These are phyloP conservation scores for Protostelium mycophagum DNA, from an alignment of 78 protist species.

Conservation along the genomic window DNA sequence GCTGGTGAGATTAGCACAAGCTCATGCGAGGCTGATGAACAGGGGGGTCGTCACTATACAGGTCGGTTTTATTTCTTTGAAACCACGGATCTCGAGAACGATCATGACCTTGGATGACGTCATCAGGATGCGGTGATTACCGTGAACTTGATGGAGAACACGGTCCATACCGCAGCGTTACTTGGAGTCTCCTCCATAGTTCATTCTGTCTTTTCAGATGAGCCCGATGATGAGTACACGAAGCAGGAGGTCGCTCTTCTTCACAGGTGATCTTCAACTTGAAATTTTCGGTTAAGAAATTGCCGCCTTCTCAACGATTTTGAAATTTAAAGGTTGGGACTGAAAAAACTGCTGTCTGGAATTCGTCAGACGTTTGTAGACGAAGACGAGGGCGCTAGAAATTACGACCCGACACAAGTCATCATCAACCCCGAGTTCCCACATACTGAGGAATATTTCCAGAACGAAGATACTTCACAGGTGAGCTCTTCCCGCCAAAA, in stretches of 20 bases:
- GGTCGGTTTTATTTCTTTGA: not conserved
- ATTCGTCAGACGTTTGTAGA: too few species aligned
- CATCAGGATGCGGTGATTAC: conserved; percentile 81
- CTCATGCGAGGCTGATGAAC: conserved; percentile 84
- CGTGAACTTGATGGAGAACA: conserved; percentile 63
- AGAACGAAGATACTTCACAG: too few species aligned
- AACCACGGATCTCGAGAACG: not conserved
- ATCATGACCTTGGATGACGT: too few species aligned
- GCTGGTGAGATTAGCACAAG: conserved; percentile 83
- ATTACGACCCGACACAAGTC: too few species aligned
- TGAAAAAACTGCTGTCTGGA: too few species aligned
- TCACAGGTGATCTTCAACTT: not conserved
- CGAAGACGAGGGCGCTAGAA: too few species aligned
- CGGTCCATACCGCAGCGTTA: conserved; percentile 34
- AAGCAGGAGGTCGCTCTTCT: not conserved
- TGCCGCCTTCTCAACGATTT: too few species aligned
- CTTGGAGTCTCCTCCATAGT: conserved; percentile 25
- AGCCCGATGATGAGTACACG: conserved; percentile 54
- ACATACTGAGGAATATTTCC: too few species aligned
- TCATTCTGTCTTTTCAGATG: conserved; percentile 59
- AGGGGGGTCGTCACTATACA: conserved; percentile 22
- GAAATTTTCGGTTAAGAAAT: too few species aligned
- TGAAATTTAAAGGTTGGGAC: too few species aligned
- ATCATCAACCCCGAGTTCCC: too few species aligned
- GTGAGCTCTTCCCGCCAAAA: too few species aligned